Percentiles rank a stretch among this genome's conserved stretches.
Evolutionary conservation across 2,329 filamentous ascomycete species (phyloP).

Genomic region (Diaporthe ilicicola): DNA sequence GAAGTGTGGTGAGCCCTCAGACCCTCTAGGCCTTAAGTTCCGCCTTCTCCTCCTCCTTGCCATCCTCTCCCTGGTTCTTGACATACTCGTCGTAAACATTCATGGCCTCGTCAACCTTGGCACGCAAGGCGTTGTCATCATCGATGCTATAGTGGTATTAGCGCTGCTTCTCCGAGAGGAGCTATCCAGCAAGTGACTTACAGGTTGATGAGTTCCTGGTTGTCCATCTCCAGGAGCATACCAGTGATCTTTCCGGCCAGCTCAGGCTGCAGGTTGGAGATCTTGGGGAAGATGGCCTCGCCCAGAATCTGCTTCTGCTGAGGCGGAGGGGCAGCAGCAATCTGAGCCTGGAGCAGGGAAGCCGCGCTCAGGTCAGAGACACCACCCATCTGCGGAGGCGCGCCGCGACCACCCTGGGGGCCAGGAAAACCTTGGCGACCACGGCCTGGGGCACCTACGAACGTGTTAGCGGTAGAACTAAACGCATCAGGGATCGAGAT

Average conservation of each 20-base stretch:
- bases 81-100: constrained; percentile 98
- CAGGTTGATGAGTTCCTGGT: constrained; percentile 91
- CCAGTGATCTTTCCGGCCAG: constrained; percentile 99
- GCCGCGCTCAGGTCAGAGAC: constrained; percentile 49
- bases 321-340: constrained; percentile 62
- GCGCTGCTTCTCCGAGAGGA: neutral
- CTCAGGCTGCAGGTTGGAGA: constrained; percentile 91
- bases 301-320: constrained; percentile 99
- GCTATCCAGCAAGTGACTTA: constrained; percentile 64
- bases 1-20: constrained; percentile 12
- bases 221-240: constrained; percentile 99
- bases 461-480: constrained; percentile 64
- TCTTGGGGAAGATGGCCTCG: constrained; percentile 98
- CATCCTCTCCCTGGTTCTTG: constrained; percentile 73
- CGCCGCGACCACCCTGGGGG: constrained; percentile 59
- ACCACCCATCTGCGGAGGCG: constrained; percentile 46
- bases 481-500: constrained; percentile 57
- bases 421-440: constrained; percentile 48
- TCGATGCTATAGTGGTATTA: constrained; percentile 71
- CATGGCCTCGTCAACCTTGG: constrained; percentile 97
- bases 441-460: constrained; percentile 47
- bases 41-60: constrained; percentile 59
- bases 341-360: constrained; percentile 64
- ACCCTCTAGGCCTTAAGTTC: constrained; percentile 59
- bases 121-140: constrained; percentile 86